Conservation (phyloP, 441 rosid species). For the Lepidium campestre region DNA sequence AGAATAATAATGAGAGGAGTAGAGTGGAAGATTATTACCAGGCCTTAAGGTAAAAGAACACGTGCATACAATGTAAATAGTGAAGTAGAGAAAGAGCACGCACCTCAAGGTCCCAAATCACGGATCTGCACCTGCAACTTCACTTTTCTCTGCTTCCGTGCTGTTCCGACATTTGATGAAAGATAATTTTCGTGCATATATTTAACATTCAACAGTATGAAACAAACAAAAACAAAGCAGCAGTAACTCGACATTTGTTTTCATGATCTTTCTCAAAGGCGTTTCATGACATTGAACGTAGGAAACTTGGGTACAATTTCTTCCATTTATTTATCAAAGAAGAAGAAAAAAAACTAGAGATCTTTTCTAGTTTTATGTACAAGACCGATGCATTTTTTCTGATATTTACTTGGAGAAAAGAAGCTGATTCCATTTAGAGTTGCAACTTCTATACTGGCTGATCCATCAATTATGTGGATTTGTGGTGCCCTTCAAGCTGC, state of each 20-base stretch:
- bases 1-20: background rate
- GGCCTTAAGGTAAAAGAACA: background rate
- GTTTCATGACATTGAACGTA: background rate
- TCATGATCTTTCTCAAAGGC: background rate
- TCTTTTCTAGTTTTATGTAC: constrained; percentile 8
- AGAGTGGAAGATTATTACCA: background rate
- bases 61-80: background rate
- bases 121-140: constrained; percentile 24
- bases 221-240: background rate
- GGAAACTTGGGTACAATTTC: background rate
- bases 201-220: background rate
- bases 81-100: background rate
- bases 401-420: constrained; percentile 12
- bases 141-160: constrained; percentile 8
- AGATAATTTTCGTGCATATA: background rate
- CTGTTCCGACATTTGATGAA: background rate
- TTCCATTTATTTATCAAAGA: background rate
- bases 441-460: constrained; percentile 9
- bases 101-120: constrained; percentile 20
- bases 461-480: constrained; percentile 1
- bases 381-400: constrained; percentile 4
- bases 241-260: background rate
- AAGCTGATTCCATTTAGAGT: background rate
- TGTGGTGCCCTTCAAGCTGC: constrained; percentile 15
- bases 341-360: background rate